phyloP scores from a whole-genome alignment of 768 basidiomycete genomes.

The Podaxis sp. region DNA sequence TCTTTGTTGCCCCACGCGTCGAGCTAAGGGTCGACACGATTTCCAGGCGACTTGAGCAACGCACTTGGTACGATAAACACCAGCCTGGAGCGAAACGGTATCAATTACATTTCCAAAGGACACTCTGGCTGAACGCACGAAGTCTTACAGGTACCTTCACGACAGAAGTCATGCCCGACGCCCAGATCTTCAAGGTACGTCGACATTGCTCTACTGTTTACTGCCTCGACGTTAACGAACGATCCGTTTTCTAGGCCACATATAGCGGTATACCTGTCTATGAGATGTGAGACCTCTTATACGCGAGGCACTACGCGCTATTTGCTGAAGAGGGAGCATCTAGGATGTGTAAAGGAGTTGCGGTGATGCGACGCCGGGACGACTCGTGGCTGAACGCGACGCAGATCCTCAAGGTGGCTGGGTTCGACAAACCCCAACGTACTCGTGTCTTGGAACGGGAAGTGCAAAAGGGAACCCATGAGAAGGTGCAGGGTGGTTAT shows the following conservation, averaged over 20 bases:
- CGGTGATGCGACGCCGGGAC: slow-evolving; percentile 94
- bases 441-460: slow-evolving; percentile 97
- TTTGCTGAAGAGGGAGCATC: slow-evolving; percentile 29
- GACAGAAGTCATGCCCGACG: slow-evolving; percentile 61
- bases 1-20: slow-evolving; percentile 41
- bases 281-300: slow-evolving; percentile 67
- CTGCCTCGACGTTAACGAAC: slow-evolving; percentile 21
- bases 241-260: slow-evolving; percentile 59
- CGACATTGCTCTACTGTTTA: slow-evolving; percentile 16
- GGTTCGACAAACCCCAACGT: slow-evolving; percentile 98
- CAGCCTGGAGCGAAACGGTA: slow-evolving; percentile 8
- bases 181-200: slow-evolving; percentile 84
- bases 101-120: background rate
- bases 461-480: slow-evolving; percentile 97
- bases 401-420: slow-evolving; percentile 97
- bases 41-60: slow-evolving; percentile 18
- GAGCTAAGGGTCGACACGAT: slow-evolving; percentile 25
- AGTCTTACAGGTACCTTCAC: background rate
- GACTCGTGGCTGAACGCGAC: slow-evolving; percentile 99
- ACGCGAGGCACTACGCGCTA: slow-evolving; percentile 34
- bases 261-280: slow-evolving; percentile 93
- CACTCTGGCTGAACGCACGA: background rate
- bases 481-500: slow-evolving; percentile 99
- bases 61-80: slow-evolving; percentile 19
- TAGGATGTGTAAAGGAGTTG: slow-evolving; percentile 91